phyloP scores from a whole-genome alignment of 2,329 filamentous ascomycete genomes.

The Sclerotinia borealis region DNA sequence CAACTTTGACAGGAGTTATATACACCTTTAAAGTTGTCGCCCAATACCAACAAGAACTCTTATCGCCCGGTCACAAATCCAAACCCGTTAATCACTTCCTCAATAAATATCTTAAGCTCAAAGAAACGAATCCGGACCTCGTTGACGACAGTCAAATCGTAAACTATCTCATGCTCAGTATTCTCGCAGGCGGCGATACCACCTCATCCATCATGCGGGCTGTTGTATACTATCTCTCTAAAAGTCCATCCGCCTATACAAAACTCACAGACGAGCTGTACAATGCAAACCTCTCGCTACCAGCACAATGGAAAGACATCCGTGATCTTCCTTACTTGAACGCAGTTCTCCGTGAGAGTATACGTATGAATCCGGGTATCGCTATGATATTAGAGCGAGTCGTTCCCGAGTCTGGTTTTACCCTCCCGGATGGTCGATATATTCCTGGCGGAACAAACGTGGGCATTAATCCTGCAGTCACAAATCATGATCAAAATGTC shows the following conservation, averaged over 20 bases:
- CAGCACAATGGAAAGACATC: neutral
- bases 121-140: neutral
- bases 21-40: neutral
- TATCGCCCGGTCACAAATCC: neutral
- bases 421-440: slow-evolving; percentile 26
- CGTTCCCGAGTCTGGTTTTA: slow-evolving; percentile 6
- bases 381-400: slow-evolving; percentile 1
- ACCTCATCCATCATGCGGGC: neutral
- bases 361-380: neutral
- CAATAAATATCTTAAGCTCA: neutral
- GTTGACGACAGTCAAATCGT: neutral
- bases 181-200: neutral
- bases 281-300: neutral
- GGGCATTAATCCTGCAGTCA: slow-evolving; percentile 38
- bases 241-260: neutral
- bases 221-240: slow-evolving; percentile 1
- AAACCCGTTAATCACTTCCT: neutral
- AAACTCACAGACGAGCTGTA: neutral
- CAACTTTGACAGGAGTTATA: neutral
- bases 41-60: neutral
- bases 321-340: neutral
- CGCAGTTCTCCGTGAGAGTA: neutral
- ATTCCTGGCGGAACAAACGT: slow-evolving; percentile 47
- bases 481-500: slow-evolving; percentile 46
- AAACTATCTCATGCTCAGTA: neutral